Conservation (phyloP, 345 rosid genomes). For the Rhizophora mangle region DNA sequence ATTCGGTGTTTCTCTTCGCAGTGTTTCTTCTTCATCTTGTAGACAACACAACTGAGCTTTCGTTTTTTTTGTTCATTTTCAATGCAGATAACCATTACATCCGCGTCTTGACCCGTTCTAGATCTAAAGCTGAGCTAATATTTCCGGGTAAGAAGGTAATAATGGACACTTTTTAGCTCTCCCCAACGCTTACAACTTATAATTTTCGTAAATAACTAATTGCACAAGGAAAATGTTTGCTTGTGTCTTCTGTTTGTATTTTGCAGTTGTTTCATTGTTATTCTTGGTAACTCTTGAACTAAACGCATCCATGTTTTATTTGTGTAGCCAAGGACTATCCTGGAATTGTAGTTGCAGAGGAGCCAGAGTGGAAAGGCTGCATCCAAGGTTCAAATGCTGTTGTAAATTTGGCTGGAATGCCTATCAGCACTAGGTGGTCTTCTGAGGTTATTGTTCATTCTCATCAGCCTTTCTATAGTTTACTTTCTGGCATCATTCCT, state of each 20-base stretch:
- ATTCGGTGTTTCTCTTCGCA: neutral
- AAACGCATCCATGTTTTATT: neutral
- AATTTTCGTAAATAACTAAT: too few species aligned
- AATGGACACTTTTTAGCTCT: constrained; percentile 14
- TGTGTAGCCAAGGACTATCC: constrained; percentile 63
- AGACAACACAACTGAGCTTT: neutral
- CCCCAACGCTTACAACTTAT: too few species aligned
- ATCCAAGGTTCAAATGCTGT: constrained; percentile 77
- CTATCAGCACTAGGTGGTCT: constrained; percentile 94
- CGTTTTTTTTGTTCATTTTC: constrained; percentile 2
- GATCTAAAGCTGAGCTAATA: constrained; percentile 71
- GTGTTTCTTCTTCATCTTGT: neutral
- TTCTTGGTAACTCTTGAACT: constrained; percentile 14
- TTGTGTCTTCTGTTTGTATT: too few species aligned
- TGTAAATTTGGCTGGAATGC: constrained; percentile 90
- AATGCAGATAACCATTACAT: constrained; percentile 62
- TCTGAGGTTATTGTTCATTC: constrained; percentile 53
- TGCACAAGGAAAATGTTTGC: too few species aligned
- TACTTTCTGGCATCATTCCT: neutral
- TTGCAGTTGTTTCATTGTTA: neutral
- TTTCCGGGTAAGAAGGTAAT: constrained; percentile 99
- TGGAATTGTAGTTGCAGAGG: constrained; percentile 67
- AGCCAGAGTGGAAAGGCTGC: constrained; percentile 67
- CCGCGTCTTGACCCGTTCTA: constrained; percentile 83
- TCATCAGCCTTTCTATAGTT: neutral